phyloP scores from a whole-genome alignment of 106 monocot genomes.

The Iris macrosiphon region DNA sequence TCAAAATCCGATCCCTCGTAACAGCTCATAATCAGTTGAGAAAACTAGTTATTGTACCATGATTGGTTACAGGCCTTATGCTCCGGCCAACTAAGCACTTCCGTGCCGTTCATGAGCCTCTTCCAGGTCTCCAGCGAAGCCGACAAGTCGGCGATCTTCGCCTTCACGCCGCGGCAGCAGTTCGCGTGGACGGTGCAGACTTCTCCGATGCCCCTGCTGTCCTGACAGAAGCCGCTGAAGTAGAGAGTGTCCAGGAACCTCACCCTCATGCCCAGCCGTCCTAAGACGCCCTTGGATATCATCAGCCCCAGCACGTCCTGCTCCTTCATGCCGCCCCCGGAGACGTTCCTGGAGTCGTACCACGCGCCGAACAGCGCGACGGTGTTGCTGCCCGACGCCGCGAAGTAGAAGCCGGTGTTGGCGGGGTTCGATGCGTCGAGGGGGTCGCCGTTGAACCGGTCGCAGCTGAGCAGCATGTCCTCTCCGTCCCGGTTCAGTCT shows the following conservation, averaged over 20 bases:
- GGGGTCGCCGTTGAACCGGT: constrained; percentile 38
- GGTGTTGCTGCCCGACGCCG: constrained; percentile 40
- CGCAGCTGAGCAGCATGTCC: constrained; percentile 49
- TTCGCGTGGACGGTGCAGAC: constrained; percentile 48
- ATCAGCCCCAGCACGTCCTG: constrained; percentile 53
- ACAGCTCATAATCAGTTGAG: too few relatives aligned
- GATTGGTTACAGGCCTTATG: constrained; percentile 21
- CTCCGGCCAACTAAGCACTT: constrained; percentile 21
- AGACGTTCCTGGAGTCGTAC: constrained; percentile 36
- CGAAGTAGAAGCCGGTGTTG: constrained; percentile 68
- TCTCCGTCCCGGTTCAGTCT: constrained; percentile 7
- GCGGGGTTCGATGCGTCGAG: constrained; percentile 26
- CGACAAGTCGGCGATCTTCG: constrained; percentile 46
- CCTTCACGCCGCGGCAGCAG: constrained; percentile 41
- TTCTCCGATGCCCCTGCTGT: constrained; percentile 18
- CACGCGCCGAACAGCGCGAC: constrained; percentile 40
- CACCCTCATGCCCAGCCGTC: constrained; percentile 30
- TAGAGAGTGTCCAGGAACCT: constrained; percentile 43
- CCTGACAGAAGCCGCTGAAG: constrained; percentile 56
- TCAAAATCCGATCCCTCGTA: too few relatives aligned
- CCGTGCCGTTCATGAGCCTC: constrained; percentile 22
- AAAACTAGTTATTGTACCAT: too few relatives aligned
- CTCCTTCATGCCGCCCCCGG: constrained; percentile 38
- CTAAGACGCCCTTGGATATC: constrained; percentile 30
- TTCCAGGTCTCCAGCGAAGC: constrained; percentile 33